Base-by-base conservation (phyloP, 495 filamentous ascomycete species). In the Margaritispora aquatica region DNA sequence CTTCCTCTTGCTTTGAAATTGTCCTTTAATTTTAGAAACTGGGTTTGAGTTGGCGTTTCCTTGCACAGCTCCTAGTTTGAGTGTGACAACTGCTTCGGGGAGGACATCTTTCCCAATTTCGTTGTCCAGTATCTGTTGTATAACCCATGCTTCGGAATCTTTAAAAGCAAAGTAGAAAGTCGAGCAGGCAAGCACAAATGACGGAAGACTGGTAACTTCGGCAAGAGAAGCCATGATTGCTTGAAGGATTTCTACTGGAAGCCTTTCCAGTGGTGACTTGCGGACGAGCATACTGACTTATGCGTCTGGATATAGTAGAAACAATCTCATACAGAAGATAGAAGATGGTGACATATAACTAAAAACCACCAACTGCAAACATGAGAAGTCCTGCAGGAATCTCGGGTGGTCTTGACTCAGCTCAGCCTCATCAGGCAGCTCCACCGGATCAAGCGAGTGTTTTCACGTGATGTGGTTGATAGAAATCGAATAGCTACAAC, bases 41-140 rank as follows among this genome's bases (percentile, higher is more conserved):
- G 15, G 38, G 4, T 7, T n/a, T 44, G 29, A 44, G 38, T 8
- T 44, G 15, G 8, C 19, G 38, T 2, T 44, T n/a, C 19, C 38
- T 5, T 34, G 5, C 29, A 34, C 10, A n/a, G 15, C 10, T 7
- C 7, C 17, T 17, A n/a, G 7, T 7, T 44, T 8, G 10, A 44
- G 24, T 48, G 36, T 41, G 20, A n/a, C 46, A 51, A 51, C 26
- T 46, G 55, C 55, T 58, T 58, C 46, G 15, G 55, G 55, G 44
- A 58, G 55, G 24, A 38, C 26, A 31, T 58, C 55, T n/a, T 29
- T 20, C 17, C 31, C 23, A 24, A 58, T 47, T 22, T 58, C 44
- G n/a, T 36, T 51, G 3, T 19, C 23, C 2, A 58, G 55, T 1
- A 58, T 22, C 22, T 23, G 17, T 36, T 19, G 27, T 24, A 47